Conservation (phyloP, 345 rosid genomes). For the Geranium rotundifolium region DNA sequence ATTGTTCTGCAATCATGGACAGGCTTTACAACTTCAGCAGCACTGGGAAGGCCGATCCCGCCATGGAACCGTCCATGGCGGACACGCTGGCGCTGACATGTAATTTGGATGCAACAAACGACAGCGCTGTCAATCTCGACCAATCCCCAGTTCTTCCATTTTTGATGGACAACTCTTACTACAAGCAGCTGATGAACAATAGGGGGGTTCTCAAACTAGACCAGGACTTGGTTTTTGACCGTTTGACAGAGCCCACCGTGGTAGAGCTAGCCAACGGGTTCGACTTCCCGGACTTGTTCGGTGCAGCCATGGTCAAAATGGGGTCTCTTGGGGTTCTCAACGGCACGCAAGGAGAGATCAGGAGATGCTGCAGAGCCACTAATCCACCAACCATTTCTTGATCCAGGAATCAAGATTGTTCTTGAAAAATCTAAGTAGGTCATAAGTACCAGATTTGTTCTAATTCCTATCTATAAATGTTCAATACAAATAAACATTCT, state of each 20-base stretch:
- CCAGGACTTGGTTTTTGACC: constrained; percentile 31
- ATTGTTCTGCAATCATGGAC: constrained; percentile 36
- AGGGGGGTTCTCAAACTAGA: constrained; percentile 47
- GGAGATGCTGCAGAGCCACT: neutral
- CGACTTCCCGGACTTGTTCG: constrained; percentile 31
- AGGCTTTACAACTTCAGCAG: constrained; percentile 41
- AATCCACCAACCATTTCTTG: neutral
- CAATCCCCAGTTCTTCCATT: constrained; percentile 27
- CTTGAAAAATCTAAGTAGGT: too few relatives aligned
- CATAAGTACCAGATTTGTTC: too few relatives aligned
- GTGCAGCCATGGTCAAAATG: constrained; percentile 44
- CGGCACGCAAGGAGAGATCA: neutral
- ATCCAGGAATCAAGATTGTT: too few relatives aligned
- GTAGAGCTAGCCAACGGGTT: constrained; percentile 13
- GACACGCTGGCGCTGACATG: constrained; percentile 12
- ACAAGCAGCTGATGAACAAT: constrained; percentile 20
- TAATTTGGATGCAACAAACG: constrained; percentile 4
- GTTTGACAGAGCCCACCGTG: constrained; percentile 20
- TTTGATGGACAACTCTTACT: constrained; percentile 38
- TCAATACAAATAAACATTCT: too few relatives aligned
- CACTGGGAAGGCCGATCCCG: constrained; percentile 36
- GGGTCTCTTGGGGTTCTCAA: constrained; percentile 18
- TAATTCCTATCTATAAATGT: too few relatives aligned
- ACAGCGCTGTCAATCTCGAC: constrained; percentile 25
- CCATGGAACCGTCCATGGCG: constrained; percentile 37